A percentile compares a stretch with the other conserved stretches of the same genome.
Evolutionary conservation across 73 alveolate genomes (phyloP).

Genomic region (Tetrahymena malaccensis): DNA sequence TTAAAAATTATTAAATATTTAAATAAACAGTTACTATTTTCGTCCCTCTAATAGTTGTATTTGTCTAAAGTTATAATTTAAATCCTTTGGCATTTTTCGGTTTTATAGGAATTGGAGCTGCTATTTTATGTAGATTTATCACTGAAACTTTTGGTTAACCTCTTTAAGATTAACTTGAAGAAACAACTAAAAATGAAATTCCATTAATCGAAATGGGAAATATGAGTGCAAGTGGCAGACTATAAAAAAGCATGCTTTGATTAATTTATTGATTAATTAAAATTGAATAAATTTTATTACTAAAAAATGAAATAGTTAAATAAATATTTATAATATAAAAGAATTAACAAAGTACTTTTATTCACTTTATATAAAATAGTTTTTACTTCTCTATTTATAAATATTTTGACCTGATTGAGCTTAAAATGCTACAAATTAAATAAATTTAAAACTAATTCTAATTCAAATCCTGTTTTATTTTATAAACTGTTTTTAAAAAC

Average conservation of each 20-base stretch:
- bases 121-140: neutral
- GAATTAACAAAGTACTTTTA: neutral
- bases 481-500: too few species aligned
- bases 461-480: too few species aligned
- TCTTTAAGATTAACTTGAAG: neutral
- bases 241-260: neutral
- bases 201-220: neutral
- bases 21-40: neutral
- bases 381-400: neutral
- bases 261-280: neutral
- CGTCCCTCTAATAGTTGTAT: neutral
- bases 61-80: neutral
- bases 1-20: neutral
- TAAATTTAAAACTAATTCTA: too few species aligned
- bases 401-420: too few species aligned
- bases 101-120: neutral
- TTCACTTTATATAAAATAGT: neutral
- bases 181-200: neutral
- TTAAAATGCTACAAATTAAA: too few species aligned
- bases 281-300: too few species aligned
- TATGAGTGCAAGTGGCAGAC: neutral
- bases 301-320: neutral
- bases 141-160: neutral
- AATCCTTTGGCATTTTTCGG: neutral
- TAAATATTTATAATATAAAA: too few species aligned